Percentiles rank a stretch among this genome's conserved stretches.
These are phyloP conservation scores for Acer yangbiense DNA, from an alignment of 345 rosid genomes.

Conservation along the genomic window DNA sequence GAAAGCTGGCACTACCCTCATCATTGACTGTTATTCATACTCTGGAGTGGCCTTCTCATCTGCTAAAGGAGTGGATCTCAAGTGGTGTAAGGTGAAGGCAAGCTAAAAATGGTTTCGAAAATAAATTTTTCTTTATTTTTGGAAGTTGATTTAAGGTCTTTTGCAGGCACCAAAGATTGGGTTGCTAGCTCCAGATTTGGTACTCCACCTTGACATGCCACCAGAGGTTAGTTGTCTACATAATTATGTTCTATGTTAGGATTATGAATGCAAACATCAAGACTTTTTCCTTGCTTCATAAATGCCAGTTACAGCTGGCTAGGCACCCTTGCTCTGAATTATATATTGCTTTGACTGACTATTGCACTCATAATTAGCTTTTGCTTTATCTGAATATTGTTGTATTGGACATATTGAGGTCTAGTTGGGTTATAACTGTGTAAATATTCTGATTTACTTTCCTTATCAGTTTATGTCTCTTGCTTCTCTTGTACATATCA, in stretches of 20 bases:
- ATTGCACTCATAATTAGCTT: not conserved
- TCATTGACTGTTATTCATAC: conserved; percentile 87
- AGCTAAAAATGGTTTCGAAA: not conserved
- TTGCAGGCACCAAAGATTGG: conserved; percentile 75
- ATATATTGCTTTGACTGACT: not conserved
- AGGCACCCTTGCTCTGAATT: not conserved
- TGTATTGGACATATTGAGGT: too few relatives aligned
- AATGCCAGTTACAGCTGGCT: not conserved
- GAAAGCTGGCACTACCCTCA: conserved; percentile 68
- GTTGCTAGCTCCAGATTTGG: conserved; percentile 74
- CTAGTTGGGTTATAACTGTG: too few relatives aligned
- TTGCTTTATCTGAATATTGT: not conserved
- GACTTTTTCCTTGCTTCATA: not conserved
- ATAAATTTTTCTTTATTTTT: not conserved
- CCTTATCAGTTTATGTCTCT: too few relatives aligned
- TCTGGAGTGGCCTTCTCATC: conserved; percentile 93
- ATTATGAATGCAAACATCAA: conserved; percentile 2
- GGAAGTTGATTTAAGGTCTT: conserved; percentile 7
- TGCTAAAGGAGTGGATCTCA: conserved; percentile 83
- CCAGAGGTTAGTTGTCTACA: conserved; percentile 60
- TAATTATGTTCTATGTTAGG: not conserved
- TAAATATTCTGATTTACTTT: too few relatives aligned
- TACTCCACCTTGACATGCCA: conserved; percentile 67
- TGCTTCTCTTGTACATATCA: too few relatives aligned
- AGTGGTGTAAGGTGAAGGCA: conserved; percentile 80